A percentile compares a stretch with the other conserved stretches of the same genome.
These are phyloP conservation scores for Candida verbasci DNA, from an alignment of 805 yeast species.

Conservation along the genomic window DNA sequence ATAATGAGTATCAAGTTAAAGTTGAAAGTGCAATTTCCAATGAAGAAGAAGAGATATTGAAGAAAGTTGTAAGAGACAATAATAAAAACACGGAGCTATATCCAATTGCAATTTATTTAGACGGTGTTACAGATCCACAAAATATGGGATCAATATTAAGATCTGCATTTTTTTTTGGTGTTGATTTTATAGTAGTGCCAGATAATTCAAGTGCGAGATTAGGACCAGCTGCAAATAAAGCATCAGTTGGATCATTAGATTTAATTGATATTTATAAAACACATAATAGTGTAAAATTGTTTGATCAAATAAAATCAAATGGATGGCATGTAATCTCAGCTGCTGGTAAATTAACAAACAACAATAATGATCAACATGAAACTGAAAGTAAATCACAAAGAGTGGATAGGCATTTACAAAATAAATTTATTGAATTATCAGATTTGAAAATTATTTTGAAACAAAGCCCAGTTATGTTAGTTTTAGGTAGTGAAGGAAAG, in stretches of 20 bases:
- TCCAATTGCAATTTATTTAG: constrained; percentile 73
- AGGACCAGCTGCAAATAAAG: constrained; percentile 74
- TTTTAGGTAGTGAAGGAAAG: constrained; percentile 81
- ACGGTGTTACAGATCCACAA: constrained; percentile 82
- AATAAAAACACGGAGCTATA: constrained; percentile 1
- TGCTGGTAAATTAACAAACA: constrained; percentile 27
- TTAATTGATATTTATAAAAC: constrained; percentile 57
- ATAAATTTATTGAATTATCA: constrained; percentile 32
- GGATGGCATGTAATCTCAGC: constrained; percentile 77
- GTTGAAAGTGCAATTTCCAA: constrained; percentile 13
- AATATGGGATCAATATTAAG: constrained; percentile 81
- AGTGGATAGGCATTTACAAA: constrained; percentile 22
- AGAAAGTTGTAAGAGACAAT: constrained; percentile 12
- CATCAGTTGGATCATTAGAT: constrained; percentile 84
- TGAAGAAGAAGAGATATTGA: constrained; percentile 10
- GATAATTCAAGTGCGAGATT: constrained; percentile 68
- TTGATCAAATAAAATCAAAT: constrained; percentile 48
- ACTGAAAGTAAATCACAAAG: constrained; percentile 23
- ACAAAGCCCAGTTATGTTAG: constrained; percentile 59
- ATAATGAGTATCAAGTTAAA: constrained; percentile 13
- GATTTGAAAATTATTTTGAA: constrained; percentile 43
- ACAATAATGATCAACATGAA: constrained; percentile 17
- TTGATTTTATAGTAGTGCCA: constrained; percentile 69
- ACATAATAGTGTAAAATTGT: constrained; percentile 56
- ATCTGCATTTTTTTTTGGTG: constrained; percentile 79